Conservation (phyloP, 2,329 filamentous ascomycete species). For the Phyllosticta citriasiana region DNA sequence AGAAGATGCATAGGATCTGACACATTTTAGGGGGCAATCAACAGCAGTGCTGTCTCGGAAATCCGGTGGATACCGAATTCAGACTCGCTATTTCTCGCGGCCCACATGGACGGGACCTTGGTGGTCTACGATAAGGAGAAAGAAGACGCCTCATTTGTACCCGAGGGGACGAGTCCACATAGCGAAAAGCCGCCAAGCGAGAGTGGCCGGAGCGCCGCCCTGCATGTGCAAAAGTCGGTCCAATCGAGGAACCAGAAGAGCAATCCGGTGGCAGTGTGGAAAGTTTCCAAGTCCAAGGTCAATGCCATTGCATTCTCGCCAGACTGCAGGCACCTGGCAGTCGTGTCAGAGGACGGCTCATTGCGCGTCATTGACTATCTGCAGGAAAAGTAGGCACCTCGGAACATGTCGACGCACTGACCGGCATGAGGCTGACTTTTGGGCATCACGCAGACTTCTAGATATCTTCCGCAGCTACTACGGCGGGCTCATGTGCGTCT, state of each 20-base stretch:
- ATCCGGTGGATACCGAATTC: conserved; percentile 92
- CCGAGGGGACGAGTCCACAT: conserved; percentile 39
- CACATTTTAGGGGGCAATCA: conserved; percentile 62
- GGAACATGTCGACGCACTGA: conserved; percentile 9
- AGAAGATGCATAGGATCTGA: conserved; percentile 4
- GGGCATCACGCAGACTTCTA: conserved; percentile 51
- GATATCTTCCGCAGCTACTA: conserved; percentile 89
- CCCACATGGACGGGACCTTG: conserved; percentile 82
- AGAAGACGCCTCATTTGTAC: conserved; percentile 70
- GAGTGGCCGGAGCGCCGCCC: conserved; percentile 29
- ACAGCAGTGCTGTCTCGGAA: conserved; percentile 71
- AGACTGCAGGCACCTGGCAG: conserved; percentile 74
- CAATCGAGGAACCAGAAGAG: conserved; percentile 87
- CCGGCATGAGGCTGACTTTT: neutral
- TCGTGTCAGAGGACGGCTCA: conserved; percentile 85
- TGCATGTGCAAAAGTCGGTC: conserved; percentile 81
- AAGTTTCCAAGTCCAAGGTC: conserved; percentile 79
- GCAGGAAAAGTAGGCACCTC: conserved; percentile 61
- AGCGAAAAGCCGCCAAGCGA: conserved; percentile 17
- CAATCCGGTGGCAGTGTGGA: conserved; percentile 90
- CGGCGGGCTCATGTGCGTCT: conserved; percentile 83
- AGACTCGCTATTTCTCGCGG: conserved; percentile 83
- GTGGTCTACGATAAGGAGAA: conserved; percentile 98
- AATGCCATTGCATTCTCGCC: conserved; percentile 90
- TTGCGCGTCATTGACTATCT: conserved; percentile 87